Conservation (phyloP, 495 filamentous ascomycete genomes). For the Podospora anserina region DNA sequence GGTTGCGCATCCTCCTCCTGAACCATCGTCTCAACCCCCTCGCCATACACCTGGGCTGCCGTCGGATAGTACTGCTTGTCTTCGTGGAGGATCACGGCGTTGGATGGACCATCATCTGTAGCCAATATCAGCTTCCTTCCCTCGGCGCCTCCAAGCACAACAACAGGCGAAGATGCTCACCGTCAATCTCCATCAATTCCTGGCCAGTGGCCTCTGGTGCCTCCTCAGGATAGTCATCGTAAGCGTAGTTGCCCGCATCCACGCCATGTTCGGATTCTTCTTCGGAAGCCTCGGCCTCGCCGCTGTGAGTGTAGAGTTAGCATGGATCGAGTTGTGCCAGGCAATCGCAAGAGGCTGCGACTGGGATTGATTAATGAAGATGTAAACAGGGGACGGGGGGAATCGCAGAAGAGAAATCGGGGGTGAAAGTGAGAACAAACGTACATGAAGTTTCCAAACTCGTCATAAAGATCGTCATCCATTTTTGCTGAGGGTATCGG, state of each 20-base stretch:
- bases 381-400: background rate
- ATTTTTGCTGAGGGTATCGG: constrained; percentile 24
- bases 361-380: background rate
- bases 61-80: constrained; percentile 99
- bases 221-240: constrained; percentile 69
- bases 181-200: constrained; percentile 93
- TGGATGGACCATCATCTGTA: constrained; percentile 81
- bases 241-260: constrained; percentile 71
- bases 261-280: constrained; percentile 75
- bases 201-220: constrained; percentile 63
- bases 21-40: constrained; percentile 90
- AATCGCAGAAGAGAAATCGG: background rate
- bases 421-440: constrained; percentile 8
- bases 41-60: constrained; percentile 89
- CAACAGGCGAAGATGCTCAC: constrained; percentile 38
- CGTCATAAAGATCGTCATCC: constrained; percentile 40
- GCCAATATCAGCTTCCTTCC: constrained; percentile 13
- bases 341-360: background rate
- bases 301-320: constrained; percentile 48
- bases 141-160: constrained; percentile 6
- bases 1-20: constrained; percentile 97
- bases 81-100: constrained; percentile 94
- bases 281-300: constrained; percentile 78
- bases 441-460: constrained; percentile 40
- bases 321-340: background rate